Conservation (phyloP, 2,329 filamentous ascomycete species). For the Exutisphaerella laricina region DNA sequence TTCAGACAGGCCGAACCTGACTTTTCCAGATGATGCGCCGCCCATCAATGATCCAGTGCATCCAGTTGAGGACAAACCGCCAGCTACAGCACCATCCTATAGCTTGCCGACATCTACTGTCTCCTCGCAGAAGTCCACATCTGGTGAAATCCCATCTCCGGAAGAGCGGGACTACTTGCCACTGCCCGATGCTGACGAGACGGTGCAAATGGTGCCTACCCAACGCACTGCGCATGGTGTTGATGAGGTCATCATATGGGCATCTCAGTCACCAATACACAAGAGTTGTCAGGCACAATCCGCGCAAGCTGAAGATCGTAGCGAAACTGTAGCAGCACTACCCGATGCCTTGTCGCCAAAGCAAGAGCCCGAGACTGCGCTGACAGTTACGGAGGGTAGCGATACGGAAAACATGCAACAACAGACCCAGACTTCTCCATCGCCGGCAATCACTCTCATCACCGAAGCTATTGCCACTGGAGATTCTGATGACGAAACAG, state of each 20-base stretch:
- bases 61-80: too few species aligned
- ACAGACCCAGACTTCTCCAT: background rate
- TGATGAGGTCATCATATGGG: background rate
- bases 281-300: too few species aligned
- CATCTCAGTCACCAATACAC: background rate
- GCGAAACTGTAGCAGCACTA: too few species aligned
- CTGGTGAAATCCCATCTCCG: background rate
- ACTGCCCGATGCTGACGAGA: background rate
- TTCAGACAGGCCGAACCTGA: too few species aligned
- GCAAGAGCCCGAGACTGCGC: background rate
- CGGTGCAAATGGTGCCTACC: background rate
- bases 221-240: background rate
- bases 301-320: too few species aligned
- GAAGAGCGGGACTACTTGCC: background rate
- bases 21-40: too few species aligned
- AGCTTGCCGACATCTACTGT: too few species aligned
- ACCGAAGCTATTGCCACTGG: background rate
- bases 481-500: slow-evolving; percentile 5
- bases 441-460: too few species aligned
- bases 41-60: too few species aligned
- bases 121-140: too few species aligned
- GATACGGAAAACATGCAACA: background rate
- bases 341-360: too few species aligned
- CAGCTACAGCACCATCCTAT: too few species aligned
- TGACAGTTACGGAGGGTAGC: background rate